phyloP scores from a whole-genome alignment of 768 basidiomycete genomes.

The Termitomyces sp. region DNA sequence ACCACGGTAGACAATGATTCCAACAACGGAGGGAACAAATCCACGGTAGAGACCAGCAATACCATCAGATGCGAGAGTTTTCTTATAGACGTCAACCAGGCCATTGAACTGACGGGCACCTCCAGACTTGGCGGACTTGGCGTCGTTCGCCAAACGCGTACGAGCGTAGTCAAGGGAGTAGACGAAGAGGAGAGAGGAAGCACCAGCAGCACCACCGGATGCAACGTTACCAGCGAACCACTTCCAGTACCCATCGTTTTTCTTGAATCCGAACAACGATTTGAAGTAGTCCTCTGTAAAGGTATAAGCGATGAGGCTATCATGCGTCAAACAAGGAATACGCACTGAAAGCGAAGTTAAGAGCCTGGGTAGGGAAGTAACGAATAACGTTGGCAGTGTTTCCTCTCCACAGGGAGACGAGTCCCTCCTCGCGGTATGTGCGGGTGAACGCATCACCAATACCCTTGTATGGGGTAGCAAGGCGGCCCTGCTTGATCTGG shows the following conservation, averaged over 20 bases:
- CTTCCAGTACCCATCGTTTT: constrained; percentile 94
- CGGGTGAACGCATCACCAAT: constrained; percentile 86
- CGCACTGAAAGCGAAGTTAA: constrained; percentile 99
- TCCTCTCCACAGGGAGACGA: constrained; percentile 95
- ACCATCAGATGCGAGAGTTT: constrained; percentile 97
- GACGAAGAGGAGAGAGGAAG: constrained; percentile 96
- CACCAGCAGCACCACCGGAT: constrained; percentile 99
- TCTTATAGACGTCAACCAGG: constrained; percentile 93
- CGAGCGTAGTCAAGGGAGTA: constrained; percentile 99
- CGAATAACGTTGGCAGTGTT: constrained; percentile 99
- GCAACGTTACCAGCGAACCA: constrained; percentile 99
- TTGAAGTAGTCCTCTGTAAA: constrained; percentile 93
- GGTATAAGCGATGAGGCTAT: constrained; percentile 4
- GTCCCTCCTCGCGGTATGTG: constrained; percentile 93
- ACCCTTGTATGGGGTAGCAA: constrained; percentile 94
- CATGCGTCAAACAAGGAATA: constrained; percentile 15
- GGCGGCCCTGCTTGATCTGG: constrained; percentile 99
- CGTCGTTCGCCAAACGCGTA: constrained; percentile 98
- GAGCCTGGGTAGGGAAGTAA: constrained; percentile 99
- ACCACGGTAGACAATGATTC: constrained; percentile 99
- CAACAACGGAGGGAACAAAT: constrained; percentile 97
- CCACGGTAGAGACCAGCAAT: constrained; percentile 99
- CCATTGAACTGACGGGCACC: constrained; percentile 97
- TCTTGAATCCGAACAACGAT: constrained; percentile 98
- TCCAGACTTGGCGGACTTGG: constrained; percentile 93